A percentile compares a stretch with the other conserved stretches of the same genome.
Evolutionary conservation across 495 filamentous ascomycete genomes (phyloP).

Genomic region (Lasiosphaeriaceae sp.): DNA sequence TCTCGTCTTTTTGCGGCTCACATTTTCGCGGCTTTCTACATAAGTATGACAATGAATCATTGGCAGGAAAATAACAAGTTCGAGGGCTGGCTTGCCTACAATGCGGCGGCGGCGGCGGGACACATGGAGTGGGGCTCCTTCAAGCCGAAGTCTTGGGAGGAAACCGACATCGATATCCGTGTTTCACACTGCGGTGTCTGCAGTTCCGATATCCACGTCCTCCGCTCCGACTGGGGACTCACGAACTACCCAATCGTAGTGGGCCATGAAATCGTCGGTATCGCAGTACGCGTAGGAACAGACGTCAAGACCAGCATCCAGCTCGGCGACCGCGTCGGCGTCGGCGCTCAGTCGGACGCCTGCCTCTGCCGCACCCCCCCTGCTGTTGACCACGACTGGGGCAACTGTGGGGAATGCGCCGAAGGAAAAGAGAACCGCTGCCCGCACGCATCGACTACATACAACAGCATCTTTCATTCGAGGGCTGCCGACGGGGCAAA

Average conservation of each 20-base stretch:
- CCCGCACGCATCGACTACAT: constrained; percentile 56
- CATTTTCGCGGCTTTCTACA: too few species aligned
- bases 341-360: constrained; percentile 72
- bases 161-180: constrained; percentile 73
- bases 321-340: constrained; percentile 78
- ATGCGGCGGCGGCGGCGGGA: constrained; percentile 54
- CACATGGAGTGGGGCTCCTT: constrained; percentile 70
- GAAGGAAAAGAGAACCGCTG: constrained; percentile 66
- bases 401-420: constrained; percentile 65
- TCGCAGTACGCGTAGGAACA: constrained; percentile 63
- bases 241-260: constrained; percentile 36
- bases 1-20: too few species aligned
- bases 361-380: too few species aligned
- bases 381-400: too few species aligned
- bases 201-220: constrained; percentile 71
- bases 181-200: constrained; percentile 84
- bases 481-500: constrained; percentile 52
- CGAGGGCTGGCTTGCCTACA: constrained; percentile 75
- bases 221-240: constrained; percentile 64
- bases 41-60: too few species aligned
- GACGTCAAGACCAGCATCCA: constrained; percentile 54
- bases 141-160: constrained; percentile 72
- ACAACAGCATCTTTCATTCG: constrained; percentile 63
- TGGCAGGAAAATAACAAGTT: too few species aligned
- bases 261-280: constrained; percentile 84